phyloP scores from a whole-genome alignment of 2,329 filamentous ascomycete species.

The Phyllosticta citriasiana region DNA sequence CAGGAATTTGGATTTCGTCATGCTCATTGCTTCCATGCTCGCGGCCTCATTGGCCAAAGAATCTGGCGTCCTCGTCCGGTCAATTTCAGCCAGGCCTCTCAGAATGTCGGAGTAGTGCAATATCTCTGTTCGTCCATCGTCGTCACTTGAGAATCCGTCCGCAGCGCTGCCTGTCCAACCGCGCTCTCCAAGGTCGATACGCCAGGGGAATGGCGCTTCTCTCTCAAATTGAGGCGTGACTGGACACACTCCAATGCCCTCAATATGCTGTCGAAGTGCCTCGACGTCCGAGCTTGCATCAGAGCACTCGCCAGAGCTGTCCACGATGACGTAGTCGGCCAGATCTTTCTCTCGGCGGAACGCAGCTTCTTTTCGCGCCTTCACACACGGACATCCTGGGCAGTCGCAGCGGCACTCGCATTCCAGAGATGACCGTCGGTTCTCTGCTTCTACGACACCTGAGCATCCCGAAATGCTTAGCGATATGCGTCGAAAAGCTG shows the following conservation, averaged over 20 bases:
- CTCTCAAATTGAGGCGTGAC: background rate
- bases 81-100: background rate
- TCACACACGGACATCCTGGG: background rate
- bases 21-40: conserved; percentile 1
- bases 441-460: background rate
- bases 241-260: background rate
- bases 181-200: background rate
- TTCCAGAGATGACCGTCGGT: background rate
- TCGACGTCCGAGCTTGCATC: background rate
- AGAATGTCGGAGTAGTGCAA: conserved; percentile 3
- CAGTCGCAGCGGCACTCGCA: conserved; percentile 4
- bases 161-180: conserved; percentile 1
- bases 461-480: background rate
- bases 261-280: background rate
- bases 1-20: conserved; percentile 5
- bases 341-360: background rate
- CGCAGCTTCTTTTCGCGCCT: background rate
- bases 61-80: background rate
- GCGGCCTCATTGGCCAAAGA: conserved; percentile 5
- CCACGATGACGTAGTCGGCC: background rate
- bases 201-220: conserved; percentile 1
- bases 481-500: background rate
- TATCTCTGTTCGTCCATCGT: background rate
- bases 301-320: background rate
- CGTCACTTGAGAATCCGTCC: conserved; percentile 1